A percentile compares a stretch with the other conserved stretches of the same genome.
These are phyloP conservation scores for Asterochloris erici DNA, from an alignment of 139 green algal genomes.

Conservation along the genomic window DNA sequence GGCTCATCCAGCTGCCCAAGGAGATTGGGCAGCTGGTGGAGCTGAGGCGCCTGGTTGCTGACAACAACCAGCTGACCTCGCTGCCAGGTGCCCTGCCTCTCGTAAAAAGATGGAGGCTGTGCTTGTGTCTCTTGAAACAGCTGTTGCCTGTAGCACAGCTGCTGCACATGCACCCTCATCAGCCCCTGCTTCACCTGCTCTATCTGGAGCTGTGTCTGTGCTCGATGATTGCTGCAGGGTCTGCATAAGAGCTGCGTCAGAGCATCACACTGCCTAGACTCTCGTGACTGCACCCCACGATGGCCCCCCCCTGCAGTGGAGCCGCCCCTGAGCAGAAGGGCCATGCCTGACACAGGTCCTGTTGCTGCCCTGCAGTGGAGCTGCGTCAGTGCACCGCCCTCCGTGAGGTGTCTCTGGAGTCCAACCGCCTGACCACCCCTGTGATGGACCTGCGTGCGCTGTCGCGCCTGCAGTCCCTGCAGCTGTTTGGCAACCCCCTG, in stretches of 20 bases:
- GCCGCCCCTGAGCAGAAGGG: too few relatives aligned
- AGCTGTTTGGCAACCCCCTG: conserved; percentile 88
- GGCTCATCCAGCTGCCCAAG: conserved; percentile 59
- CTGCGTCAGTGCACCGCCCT: conserved; percentile 63
- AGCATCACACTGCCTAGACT: too few relatives aligned
- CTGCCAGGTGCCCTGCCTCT: conserved; percentile 58
- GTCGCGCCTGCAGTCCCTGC: conserved; percentile 29
- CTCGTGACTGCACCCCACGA: too few relatives aligned
- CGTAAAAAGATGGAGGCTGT: neutral
- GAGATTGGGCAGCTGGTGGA: conserved; percentile 59
- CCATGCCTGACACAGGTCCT: too few relatives aligned
- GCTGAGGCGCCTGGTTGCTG: conserved; percentile 60
- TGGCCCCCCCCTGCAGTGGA: too few relatives aligned
- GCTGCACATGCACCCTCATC: neutral
- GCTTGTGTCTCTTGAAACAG: neutral
- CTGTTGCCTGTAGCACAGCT: neutral
- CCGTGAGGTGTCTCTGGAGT: conserved; percentile 79
- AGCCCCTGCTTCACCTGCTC: neutral
- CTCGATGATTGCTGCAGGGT: too few relatives aligned
- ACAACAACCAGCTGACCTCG: conserved; percentile 77
- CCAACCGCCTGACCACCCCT: conserved; percentile 74
- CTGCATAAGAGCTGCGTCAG: too few relatives aligned
- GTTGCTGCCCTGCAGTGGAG: conserved; percentile 51
- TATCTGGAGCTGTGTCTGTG: too few relatives aligned
- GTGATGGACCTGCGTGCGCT: conserved; percentile 67